Base-by-base conservation (phyloP, 2,329 filamentous ascomycete genomes). In the Xylariaceae sp. region DNA sequence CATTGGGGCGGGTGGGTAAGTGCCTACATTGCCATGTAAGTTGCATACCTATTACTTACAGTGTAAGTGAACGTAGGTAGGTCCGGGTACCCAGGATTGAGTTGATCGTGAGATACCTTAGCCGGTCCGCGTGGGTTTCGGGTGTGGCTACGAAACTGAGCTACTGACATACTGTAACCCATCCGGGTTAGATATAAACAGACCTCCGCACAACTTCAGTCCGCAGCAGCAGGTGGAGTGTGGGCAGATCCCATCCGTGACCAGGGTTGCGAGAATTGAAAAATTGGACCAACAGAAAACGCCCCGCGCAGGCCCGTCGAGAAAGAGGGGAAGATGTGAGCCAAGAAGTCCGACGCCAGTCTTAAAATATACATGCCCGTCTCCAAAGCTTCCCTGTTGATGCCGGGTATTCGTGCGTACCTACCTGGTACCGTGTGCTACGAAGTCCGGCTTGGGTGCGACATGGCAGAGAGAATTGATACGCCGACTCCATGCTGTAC, bases 261-360 rank as follows among this genome's bases (percentile, higher is more conserved):
- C 65, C 51, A 52, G 65, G 63, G 58, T 65, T 46, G 53, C 59
- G 63, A 65, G 65, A 39, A 50, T 51, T 47, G 47, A 13, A 15
- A 10, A 34, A 12, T 15, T 10, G 32, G 61, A 64, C 62, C 66
- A 67, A 65, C 65, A 65, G 61, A 57, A 60, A 39, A 45, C 29
- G 41, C 49, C 43, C n/a, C 51, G 46, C 54, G 50, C 44, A 51
- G 51, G 55, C 39, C 41, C 58, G 58, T 57, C 55, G 32, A 49
- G 57, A 61, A 62, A 63, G 57, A 63, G 64, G 63, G 64, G 63
- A 60, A 63, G 53, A 55, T 47, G 43, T 32, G 54, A 64, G 63
- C 61, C 59, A 63, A 65, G 63, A 54, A 56, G 45, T 37, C 46
- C 51, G 49, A 56, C 41, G 32, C 54, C 53, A 49, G 54, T 56